A percentile compares a stretch with the other conserved stretches of the same genome.
Evolutionary conservation across 2,329 filamentous ascomycete species (phyloP).

Genomic region (Rosellinia necatrix): DNA sequence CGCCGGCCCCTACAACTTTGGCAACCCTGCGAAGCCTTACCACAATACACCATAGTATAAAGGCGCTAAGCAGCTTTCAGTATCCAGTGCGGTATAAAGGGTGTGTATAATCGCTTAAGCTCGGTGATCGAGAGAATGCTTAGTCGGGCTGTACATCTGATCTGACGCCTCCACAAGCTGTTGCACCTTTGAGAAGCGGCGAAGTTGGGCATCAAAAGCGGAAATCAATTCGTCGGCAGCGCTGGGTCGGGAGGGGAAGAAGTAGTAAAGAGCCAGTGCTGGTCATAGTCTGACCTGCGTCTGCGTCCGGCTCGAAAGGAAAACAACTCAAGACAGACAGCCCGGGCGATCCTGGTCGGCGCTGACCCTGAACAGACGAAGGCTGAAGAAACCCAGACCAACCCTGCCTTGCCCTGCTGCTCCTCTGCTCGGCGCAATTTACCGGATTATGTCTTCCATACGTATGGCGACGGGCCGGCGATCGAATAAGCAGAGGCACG

Average conservation of each 20-base stretch:
- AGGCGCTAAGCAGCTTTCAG: constrained; percentile 27
- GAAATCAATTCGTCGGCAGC: constrained; percentile 40
- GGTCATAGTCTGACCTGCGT: constrained; percentile 36
- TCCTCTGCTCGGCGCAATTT: background rate
- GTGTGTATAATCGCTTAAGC: constrained; percentile 28
- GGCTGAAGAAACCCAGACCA: background rate
- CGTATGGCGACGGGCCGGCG: background rate
- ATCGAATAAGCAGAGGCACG: no score
- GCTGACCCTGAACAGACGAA: background rate
- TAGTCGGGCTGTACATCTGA: constrained; percentile 30
- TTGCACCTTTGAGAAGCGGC: constrained; percentile 27
- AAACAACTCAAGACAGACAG: no score
- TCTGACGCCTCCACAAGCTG: constrained; percentile 33
- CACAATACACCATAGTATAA: constrained; percentile 58
- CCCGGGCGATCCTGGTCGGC: constrained; percentile 1
- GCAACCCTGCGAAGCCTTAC: constrained; percentile 61
- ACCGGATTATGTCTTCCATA: background rate
- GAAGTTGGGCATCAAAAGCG: constrained; percentile 34
- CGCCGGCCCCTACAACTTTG: constrained; percentile 58
- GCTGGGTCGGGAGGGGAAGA: constrained; percentile 35
- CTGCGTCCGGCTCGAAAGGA: no score
- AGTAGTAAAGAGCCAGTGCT: constrained; percentile 20
- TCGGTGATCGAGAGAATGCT: constrained; percentile 18
- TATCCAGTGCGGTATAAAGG: constrained; percentile 28
- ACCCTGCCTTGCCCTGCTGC: no score